Evolutionary conservation across 306 rosid species (phyloP).

Genomic region (Elaeagnus macrophylla): DNA sequence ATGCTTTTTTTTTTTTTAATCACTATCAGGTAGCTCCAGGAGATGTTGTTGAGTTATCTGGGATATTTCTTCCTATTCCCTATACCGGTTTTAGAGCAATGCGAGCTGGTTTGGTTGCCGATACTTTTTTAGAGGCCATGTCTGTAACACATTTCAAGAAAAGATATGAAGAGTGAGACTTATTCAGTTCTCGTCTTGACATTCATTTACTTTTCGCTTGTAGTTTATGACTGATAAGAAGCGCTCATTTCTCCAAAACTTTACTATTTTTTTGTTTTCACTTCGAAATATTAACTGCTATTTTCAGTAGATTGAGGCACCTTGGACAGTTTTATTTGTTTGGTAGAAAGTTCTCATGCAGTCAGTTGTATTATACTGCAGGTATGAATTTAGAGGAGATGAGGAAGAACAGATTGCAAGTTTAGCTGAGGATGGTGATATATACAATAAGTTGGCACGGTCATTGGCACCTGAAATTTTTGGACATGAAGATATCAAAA

Average conservation of each 20-base stretch:
- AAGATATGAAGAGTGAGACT: constrained; percentile 89
- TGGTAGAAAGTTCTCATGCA: constrained; percentile 10
- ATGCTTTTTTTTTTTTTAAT: constrained; percentile 6
- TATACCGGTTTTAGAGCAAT: constrained; percentile 88
- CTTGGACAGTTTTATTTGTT: constrained; percentile 5
- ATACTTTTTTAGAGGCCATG: constrained; percentile 96
- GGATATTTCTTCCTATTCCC: constrained; percentile 95
- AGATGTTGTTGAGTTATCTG: constrained; percentile 87
- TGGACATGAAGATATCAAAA: constrained; percentile 93
- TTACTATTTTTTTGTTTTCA: background rate
- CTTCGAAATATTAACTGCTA: background rate
- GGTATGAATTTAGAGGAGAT: constrained; percentile 80
- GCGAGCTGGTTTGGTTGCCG: constrained; percentile 98
- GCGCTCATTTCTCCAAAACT: background rate
- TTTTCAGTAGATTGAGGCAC: constrained; percentile 2
- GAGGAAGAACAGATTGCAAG: constrained; percentile 70
- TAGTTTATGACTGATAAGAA: background rate
- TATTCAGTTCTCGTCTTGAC: constrained; percentile 5
- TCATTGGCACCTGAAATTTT: constrained; percentile 97
- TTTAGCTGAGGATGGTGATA: constrained; percentile 85
- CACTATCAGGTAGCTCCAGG: constrained; percentile 82
- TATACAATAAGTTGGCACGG: constrained; percentile 71
- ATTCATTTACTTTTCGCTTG: background rate
- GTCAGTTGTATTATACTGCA: constrained; percentile 24
- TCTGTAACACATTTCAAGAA: constrained; percentile 87